Base-by-base conservation (phyloP, 805 yeast species). In the Hanseniaspora lachancei region DNA sequence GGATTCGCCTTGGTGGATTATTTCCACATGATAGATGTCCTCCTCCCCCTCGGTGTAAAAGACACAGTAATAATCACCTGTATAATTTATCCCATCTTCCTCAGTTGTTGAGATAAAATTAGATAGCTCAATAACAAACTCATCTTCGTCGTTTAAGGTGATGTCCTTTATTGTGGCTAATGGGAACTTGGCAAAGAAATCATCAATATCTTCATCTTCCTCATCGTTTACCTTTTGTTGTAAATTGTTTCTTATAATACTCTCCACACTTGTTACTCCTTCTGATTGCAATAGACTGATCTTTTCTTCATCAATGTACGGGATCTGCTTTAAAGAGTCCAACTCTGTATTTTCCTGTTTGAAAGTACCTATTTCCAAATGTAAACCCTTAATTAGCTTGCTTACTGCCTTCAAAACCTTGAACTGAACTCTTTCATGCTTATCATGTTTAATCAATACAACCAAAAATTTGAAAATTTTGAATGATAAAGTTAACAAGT, bases 111-210 rank as follows among this genome's bases (percentile, higher is more conserved):
- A 86, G 2, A 71, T 64, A 51, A 64, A 69, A 5, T 93, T 89
- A 63, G 72, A 86, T 44, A 62, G 66, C 18, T 79, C 77, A 5
- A 87, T 72, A 12, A 73, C 74, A 2, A 84, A 91, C 2, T 68
- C 66, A 43, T 82, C 65, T 59, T 82, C 85, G 50, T 77, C 85
- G 49, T 82, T 80, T 42, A 82, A 95, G 60, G 88, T 96, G 63
- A 89, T 96, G 62, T 87, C 49, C 15, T 32, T 68, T 8, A 72
- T 65, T 68, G 84, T 87, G 2, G 71, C 64, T 49, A 64, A 68
- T 5, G 95, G 89, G 64, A 72, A 86, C 44, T 63, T 67, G n/a
- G 79, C 77, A 5, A 87, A 72, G 12, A 73, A 74, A 2, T 84
- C 91, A 2, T 68, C 66, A 42, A 82, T 64, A 60, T 82, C 86